Evolutionary conservation across 345 rosid genomes (phyloP).

Genomic region (Pistacia vera): DNA sequence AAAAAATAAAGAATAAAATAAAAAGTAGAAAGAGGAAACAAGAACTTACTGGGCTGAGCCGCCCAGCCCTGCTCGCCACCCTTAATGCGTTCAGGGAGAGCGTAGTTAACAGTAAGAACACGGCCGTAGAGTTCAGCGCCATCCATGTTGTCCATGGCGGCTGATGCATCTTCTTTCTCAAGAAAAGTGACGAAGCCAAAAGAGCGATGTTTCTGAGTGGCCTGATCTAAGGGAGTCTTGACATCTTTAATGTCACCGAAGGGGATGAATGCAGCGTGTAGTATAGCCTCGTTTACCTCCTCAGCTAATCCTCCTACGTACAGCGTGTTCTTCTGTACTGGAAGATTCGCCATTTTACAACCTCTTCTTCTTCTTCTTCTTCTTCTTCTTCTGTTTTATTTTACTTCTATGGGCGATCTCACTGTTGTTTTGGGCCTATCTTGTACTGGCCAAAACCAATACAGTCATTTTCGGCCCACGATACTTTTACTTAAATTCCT

Average conservation of each 20-base stretch:
- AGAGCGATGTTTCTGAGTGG: constrained; percentile 98
- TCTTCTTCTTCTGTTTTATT: not conserved
- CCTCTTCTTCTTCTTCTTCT: not conserved
- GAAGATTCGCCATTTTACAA: constrained; percentile 46
- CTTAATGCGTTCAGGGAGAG: constrained; percentile 93
- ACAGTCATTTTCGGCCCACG: no score
- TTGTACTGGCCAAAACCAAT: no score
- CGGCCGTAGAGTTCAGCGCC: constrained; percentile 98
- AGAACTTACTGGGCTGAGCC: constrained; percentile 89
- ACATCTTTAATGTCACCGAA: constrained; percentile 98
- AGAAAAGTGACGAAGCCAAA: constrained; percentile 98
- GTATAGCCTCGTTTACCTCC: constrained; percentile 92
- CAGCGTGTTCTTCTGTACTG: constrained; percentile 94
- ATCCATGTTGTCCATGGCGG: constrained; percentile 99
- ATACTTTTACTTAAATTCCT: no score
- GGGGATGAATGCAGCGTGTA: constrained; percentile 93
- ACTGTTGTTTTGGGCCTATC: no score
- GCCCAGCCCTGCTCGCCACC: constrained; percentile 99
- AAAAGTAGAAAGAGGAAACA: not conserved
- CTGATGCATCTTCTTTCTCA: constrained; percentile 81
- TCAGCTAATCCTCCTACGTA: constrained; percentile 97
- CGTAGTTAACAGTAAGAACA: constrained; percentile 96
- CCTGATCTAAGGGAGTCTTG: constrained; percentile 92
- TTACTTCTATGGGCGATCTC: not conserved
- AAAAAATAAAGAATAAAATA: no score